These are phyloP conservation scores for Castanopsis chinensis DNA, from an alignment of 306 rosid species.

Conservation along the genomic window DNA sequence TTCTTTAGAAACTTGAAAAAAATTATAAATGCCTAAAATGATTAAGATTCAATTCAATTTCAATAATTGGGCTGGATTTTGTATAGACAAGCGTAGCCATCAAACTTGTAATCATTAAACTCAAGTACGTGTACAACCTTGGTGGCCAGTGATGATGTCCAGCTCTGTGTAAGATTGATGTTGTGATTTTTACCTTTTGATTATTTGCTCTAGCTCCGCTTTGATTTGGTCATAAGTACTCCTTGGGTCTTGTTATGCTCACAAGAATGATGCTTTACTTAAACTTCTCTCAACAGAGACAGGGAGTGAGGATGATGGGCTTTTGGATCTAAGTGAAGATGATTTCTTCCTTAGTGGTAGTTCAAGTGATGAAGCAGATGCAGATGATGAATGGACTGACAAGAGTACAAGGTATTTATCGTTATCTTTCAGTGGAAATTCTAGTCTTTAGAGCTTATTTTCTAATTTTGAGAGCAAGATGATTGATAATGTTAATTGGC, in stretches of 20 bases:
- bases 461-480: not conserved
- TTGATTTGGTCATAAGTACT: not conserved
- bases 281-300: constrained; percentile 56
- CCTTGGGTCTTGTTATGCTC: not conserved
- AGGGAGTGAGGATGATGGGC: constrained; percentile 97
- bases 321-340: constrained; percentile 92
- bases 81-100: not conserved
- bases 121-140: not conserved
- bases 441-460: constrained; percentile 4
- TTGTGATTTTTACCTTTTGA: not conserved
- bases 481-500: not conserved
- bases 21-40: not conserved
- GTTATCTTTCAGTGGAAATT: constrained; percentile 12
- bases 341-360: constrained; percentile 87
- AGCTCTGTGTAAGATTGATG: not conserved
- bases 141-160: not conserved
- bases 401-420: constrained; percentile 72
- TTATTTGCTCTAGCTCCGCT: not conserved
- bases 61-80: not conserved
- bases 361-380: constrained; percentile 95
- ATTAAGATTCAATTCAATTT: not conserved
- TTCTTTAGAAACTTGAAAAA: not conserved
- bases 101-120: not conserved
- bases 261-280: not conserved
- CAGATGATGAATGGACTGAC: constrained; percentile 99